A percentile compares a stretch with the other conserved stretches of the same genome.
phyloP scores from a whole-genome alignment of 768 basidiomycete genomes.

The Kwoniella pini region DNA sequence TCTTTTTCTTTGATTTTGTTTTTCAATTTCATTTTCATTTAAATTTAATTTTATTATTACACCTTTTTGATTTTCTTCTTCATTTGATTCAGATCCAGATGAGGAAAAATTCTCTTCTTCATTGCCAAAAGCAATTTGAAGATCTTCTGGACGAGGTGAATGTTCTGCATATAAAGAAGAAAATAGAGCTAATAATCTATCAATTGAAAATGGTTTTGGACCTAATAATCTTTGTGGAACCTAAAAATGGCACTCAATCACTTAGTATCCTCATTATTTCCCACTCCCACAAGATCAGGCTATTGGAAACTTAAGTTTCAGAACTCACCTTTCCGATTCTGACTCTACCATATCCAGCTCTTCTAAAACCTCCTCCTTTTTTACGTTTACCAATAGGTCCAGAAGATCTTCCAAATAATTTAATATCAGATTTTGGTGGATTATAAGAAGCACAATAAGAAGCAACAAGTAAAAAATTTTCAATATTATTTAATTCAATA shows the following conservation, averaged over 20 bases:
- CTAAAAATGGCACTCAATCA: slow-evolving; percentile 2
- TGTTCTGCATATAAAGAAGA: slow-evolving; percentile 62
- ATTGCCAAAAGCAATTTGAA: slow-evolving; percentile 66
- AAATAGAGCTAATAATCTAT: slow-evolving; percentile 75
- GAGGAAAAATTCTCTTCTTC: slow-evolving; percentile 61
- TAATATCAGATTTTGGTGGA: slow-evolving; percentile 72
- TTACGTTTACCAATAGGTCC: slow-evolving; percentile 60
- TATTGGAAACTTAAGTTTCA: neutral
- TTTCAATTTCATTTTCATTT: slow-evolving; percentile 52
- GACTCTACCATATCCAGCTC: slow-evolving; percentile 57
- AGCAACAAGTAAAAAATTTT: slow-evolving; percentile 73
- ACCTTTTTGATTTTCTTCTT: too few species aligned
- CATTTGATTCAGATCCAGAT: slow-evolving; percentile 15
- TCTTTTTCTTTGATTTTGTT: slow-evolving; percentile 71
- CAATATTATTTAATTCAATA: slow-evolving; percentile 46
- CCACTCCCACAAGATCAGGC: too few species aligned
- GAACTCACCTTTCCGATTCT: slow-evolving; percentile 47
- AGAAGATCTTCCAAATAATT: slow-evolving; percentile 76
- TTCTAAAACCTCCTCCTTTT: slow-evolving; percentile 45
- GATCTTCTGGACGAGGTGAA: slow-evolving; percentile 60
- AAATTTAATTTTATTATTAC: too few species aligned
- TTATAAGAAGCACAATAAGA: slow-evolving; percentile 83
- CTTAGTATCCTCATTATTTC: too few species aligned
- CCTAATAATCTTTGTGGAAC: slow-evolving; percentile 74
- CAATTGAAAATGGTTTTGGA: slow-evolving; percentile 74